Evolutionary conservation across 2,329 filamentous ascomycete genomes (phyloP).

Genomic region (Mycosphaerella sp.): DNA sequence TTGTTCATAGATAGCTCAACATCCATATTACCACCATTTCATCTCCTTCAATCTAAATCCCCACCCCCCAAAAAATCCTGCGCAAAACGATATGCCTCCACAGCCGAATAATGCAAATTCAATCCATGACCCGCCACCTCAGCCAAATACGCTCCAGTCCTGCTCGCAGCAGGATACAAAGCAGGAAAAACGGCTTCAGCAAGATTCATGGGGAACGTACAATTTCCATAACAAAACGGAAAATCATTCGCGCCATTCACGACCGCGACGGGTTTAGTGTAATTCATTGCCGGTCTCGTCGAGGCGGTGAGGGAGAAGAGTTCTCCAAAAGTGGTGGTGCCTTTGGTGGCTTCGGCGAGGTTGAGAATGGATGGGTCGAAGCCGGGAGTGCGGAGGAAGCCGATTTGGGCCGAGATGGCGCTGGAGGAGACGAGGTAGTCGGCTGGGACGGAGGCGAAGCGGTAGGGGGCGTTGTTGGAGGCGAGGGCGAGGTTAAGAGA

Average conservation of each 20-base stretch:
- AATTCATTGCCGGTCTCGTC: slow-evolving; percentile 18
- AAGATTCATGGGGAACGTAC: slow-evolving; percentile 24
- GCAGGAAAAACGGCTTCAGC: slow-evolving; percentile 19
- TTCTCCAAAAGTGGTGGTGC: slow-evolving; percentile 30
- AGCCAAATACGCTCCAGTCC: slow-evolving; percentile 24
- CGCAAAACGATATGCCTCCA: slow-evolving; percentile 17
- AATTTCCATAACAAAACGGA: slow-evolving; percentile 32
- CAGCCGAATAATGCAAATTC: slow-evolving; percentile 31
- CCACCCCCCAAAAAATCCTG: background rate
- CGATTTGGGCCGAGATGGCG: slow-evolving; percentile 27
- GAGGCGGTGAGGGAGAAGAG: slow-evolving; percentile 24
- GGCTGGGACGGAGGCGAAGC: slow-evolving; percentile 27
- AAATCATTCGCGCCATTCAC: slow-evolving; percentile 29
- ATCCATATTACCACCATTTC: too few species aligned
- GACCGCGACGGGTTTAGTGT: slow-evolving; percentile 27
- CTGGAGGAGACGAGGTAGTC: slow-evolving; percentile 28
- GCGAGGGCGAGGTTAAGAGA: slow-evolving; percentile 30
- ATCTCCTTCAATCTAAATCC: too few species aligned
- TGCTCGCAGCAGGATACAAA: slow-evolving; percentile 21
- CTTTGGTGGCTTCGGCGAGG: slow-evolving; percentile 27
- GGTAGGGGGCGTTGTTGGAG: slow-evolving; percentile 23
- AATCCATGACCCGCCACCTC: slow-evolving; percentile 28
- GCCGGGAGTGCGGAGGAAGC: slow-evolving; percentile 29
- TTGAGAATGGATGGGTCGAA: slow-evolving; percentile 28
- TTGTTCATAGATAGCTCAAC: too few species aligned